Conservation (phyloP, 371 early-diverging fungal genomes). For the Mortierella sp. region DNA sequence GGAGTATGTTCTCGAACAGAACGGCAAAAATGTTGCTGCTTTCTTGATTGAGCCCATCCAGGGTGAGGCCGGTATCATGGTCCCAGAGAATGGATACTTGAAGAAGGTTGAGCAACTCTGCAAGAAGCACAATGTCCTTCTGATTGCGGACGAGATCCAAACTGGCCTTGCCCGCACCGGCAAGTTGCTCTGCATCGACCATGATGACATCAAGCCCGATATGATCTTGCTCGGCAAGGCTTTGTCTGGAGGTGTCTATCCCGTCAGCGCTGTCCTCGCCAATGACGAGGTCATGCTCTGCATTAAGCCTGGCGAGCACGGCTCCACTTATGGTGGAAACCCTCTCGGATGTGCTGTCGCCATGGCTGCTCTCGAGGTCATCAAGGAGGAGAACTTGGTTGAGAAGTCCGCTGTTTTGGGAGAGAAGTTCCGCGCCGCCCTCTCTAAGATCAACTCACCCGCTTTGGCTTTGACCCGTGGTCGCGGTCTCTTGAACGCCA, state of each 20-base stretch:
- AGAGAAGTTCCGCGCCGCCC: constrained; percentile 81
- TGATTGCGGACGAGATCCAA: constrained; percentile 98
- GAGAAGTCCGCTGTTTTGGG: constrained; percentile 85
- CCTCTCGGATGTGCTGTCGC: constrained; percentile 96
- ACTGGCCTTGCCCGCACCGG: constrained; percentile 98
- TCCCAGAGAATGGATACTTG: constrained; percentile 95
- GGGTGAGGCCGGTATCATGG: constrained; percentile 97
- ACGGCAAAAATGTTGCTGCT: constrained; percentile 88
- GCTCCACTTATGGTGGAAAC: constrained; percentile 98
- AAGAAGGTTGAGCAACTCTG: constrained; percentile 87
- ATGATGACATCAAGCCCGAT: constrained; percentile 93
- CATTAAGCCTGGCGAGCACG: constrained; percentile 97
- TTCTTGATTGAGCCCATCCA: constrained; percentile 99
- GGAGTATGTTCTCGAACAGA: constrained; percentile 84
- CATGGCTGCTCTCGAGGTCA: constrained; percentile 93
- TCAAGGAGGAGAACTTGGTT: constrained; percentile 93
- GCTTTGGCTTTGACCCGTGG: constrained; percentile 87
- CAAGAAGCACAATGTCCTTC: constrained; percentile 95
- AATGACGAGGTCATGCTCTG: constrained; percentile 91
- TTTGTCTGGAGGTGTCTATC: constrained; percentile 95
- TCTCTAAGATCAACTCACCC: constrained; percentile 82
- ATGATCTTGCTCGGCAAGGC: constrained; percentile 97
- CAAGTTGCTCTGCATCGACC: constrained; percentile 92
- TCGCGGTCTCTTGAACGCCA: constrained; percentile 95
- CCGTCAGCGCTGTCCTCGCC: constrained; percentile 94